Conservation (phyloP, 2,329 filamentous ascomycete species). For the Arthroderma uncinatum region DNA sequence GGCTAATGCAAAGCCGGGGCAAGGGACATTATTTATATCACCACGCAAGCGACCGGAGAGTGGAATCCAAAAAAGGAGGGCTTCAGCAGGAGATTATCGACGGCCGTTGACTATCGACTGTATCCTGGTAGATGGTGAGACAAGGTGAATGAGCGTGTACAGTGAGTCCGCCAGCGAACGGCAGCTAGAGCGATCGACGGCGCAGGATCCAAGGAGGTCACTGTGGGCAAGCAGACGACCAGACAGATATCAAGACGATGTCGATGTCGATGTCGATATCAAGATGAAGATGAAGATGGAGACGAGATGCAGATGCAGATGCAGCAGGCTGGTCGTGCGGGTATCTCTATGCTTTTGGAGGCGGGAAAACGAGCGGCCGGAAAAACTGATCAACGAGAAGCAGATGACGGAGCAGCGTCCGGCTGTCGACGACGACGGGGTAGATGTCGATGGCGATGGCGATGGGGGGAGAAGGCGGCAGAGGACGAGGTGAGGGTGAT, state of each 20-base stretch:
- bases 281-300: no score
- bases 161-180: neutral
- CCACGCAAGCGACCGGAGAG: neutral
- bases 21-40: neutral
- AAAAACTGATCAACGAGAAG: constrained; percentile 2
- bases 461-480: neutral
- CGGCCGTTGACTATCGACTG: no score
- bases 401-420: no score
- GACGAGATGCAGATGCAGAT: no score
- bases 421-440: no score
- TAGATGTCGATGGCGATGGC: neutral
- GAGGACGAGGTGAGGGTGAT: neutral
- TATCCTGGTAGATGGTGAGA: no score
- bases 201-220: no score
- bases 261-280: no score
- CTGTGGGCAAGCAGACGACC: neutral
- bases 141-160: neutral
- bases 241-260: no score
- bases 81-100: neutral
- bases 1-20: neutral
- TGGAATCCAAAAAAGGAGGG: neutral
- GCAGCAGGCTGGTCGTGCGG: no score
- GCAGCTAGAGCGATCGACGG: neutral
- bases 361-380: neutral
- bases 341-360: neutral